Conservation (phyloP, 1,139 yeast genomes). For the Eremothecium gossypii region DNA sequence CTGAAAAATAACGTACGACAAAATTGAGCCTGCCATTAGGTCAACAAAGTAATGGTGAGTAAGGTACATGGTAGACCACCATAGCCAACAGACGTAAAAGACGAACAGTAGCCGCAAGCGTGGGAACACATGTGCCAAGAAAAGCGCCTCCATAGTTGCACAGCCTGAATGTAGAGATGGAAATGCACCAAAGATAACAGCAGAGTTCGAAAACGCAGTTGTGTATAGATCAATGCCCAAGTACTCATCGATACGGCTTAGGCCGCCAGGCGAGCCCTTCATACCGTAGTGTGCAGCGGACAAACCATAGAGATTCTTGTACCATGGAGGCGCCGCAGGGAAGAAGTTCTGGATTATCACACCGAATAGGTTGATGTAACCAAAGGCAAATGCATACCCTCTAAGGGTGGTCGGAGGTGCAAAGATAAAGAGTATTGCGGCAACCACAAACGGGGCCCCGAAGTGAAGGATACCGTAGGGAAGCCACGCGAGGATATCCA, state of each 20-base stretch:
- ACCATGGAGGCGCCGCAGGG: constrained; percentile 99
- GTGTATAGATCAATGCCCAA: constrained; percentile 81
- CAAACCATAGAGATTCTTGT: constrained; percentile 74
- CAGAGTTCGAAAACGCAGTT: constrained; percentile 75
- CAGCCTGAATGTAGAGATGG: constrained; percentile 94
- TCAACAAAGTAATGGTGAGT: constrained; percentile 94
- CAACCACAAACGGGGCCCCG: constrained; percentile 80
- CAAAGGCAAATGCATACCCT: constrained; percentile 89
- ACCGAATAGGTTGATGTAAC: constrained; percentile 89
- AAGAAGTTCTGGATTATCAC: constrained; percentile 72
- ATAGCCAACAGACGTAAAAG: constrained; percentile 76
- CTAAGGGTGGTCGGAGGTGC: constrained; percentile 89
- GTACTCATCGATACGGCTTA: constrained; percentile 75
- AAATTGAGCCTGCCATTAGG: constrained; percentile 78
- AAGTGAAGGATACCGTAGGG: constrained; percentile 93
- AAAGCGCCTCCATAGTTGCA: constrained; percentile 87
- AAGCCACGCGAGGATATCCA: constrained; percentile 88
- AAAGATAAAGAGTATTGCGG: constrained; percentile 68
- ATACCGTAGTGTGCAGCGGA: constrained; percentile 86
- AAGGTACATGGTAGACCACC: constrained; percentile 98
- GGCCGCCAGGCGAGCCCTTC: constrained; percentile 96
- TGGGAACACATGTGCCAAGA: constrained; percentile 77
- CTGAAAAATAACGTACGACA: constrained; percentile 62
- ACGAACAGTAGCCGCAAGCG: constrained; percentile 52
- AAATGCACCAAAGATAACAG: constrained; percentile 95